A percentile compares a stretch with the other conserved stretches of the same genome.
Conservation (phyloP, 1,284 basidiomycete genomes). For the Chondrostereum purpureum region DNA sequence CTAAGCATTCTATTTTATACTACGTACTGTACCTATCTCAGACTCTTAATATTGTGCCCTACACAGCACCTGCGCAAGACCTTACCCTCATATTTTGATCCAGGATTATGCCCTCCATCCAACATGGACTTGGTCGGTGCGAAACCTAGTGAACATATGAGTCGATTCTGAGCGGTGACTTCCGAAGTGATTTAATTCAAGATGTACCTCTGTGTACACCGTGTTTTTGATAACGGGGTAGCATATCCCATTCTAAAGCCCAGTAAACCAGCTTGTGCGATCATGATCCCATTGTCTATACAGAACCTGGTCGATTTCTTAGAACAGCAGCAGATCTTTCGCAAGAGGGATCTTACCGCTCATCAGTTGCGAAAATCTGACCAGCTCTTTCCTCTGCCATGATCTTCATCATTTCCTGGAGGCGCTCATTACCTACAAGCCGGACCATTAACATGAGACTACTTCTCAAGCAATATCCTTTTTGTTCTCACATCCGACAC, state of each 20-base stretch:
- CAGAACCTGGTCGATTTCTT: slow-evolving; percentile 83
- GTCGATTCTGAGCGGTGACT: slow-evolving; percentile 6
- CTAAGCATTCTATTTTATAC: too few relatives aligned
- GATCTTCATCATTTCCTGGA: slow-evolving; percentile 98
- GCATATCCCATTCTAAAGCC: slow-evolving; percentile 88
- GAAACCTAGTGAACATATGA: slow-evolving; percentile 53
- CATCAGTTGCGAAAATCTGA: slow-evolving; percentile 92
- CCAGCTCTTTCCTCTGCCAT: slow-evolving; percentile 93
- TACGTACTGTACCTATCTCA: too few relatives aligned
- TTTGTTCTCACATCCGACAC: slow-evolving; percentile 94
- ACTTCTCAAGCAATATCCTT: too few relatives aligned
- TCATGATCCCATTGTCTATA: slow-evolving; percentile 99
- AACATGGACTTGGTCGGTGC: slow-evolving; percentile 88
- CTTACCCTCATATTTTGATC: too few relatives aligned
- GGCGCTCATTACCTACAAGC: slow-evolving; percentile 73
- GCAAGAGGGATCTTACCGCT: slow-evolving; percentile 51
- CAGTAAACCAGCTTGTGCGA: slow-evolving; percentile 94
- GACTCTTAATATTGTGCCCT: too few relatives aligned
- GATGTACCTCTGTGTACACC: slow-evolving; percentile 80
- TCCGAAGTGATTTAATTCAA: slow-evolving; percentile 1
- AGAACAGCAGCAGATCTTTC: not conserved
- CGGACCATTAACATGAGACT: slow-evolving; percentile 2
- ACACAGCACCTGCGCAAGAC: too few relatives aligned
- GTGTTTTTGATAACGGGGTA: slow-evolving; percentile 74
- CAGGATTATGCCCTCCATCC: slow-evolving; percentile 79